Evolutionary conservation across 129 eudicot genomes (phyloP).

Genomic region (Arctium lappa): DNA sequence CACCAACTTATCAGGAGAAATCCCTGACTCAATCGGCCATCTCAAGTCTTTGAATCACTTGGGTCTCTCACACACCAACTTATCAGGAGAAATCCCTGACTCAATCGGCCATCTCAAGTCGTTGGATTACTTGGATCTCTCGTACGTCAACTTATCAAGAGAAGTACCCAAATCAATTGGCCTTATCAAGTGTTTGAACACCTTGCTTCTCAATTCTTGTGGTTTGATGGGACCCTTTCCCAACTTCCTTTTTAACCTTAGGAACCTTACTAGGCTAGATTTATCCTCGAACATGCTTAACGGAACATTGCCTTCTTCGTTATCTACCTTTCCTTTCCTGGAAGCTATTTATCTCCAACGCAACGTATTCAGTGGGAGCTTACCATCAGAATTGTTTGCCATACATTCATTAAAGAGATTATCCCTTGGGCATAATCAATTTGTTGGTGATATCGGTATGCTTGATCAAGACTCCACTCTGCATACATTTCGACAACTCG

Average conservation of each 20-base stretch:
- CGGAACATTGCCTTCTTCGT: no score
- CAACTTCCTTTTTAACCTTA: no score
- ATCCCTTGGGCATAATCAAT: neutral
- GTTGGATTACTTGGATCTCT: neutral
- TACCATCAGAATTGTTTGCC: constrained; percentile 3
- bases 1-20: no score
- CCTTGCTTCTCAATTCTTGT: neutral
- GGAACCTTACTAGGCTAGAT: no score
- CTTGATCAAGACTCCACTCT: neutral
- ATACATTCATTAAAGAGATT: neutral
- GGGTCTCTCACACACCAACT: no score
- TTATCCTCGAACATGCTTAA: no score
- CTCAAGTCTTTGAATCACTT: no score
- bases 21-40: no score
- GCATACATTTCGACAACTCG: neutral
- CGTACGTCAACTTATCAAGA: neutral
- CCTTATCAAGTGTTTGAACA: constrained; percentile 3
- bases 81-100: neutral
- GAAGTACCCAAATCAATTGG: neutral
- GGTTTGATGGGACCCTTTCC: neutral
- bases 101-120: neutral
- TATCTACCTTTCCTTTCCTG: neutral
- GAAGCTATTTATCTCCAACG: neutral
- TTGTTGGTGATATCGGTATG: constrained; percentile 3
- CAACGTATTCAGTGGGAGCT: constrained; percentile 13